Evolutionary conservation across 169 alveolate species (phyloP).

Genomic region (Cytauxzoon felis): DNA sequence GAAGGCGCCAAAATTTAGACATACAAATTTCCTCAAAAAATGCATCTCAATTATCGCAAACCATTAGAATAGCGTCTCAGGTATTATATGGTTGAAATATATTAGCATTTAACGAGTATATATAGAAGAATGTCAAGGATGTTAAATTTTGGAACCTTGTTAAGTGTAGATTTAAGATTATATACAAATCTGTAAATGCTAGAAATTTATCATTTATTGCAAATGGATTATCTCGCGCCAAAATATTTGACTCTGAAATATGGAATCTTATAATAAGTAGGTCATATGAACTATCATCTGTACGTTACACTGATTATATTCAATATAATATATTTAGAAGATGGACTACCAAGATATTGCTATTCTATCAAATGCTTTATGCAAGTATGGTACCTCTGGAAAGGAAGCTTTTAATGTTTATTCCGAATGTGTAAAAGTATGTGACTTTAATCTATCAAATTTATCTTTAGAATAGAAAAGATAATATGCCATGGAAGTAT

Average conservation of each 20-base stretch:
- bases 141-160: slow-evolving; percentile 38
- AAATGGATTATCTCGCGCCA: slow-evolving; percentile 49
- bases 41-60: slow-evolving; percentile 46
- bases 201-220: slow-evolving; percentile 33
- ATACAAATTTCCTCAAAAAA: slow-evolving; percentile 24
- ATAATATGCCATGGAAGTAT: background rate
- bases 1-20: slow-evolving; percentile 14
- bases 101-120: too few species aligned
- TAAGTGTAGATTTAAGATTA: slow-evolving; percentile 13
- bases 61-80: slow-evolving; percentile 35
- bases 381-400: slow-evolving; percentile 18
- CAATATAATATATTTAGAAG: background rate
- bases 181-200: slow-evolving; percentile 6
- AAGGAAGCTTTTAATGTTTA: background rate
- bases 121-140: slow-evolving; percentile 24
- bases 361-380: slow-evolving; percentile 38
- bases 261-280: slow-evolving; percentile 43
- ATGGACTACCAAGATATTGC: slow-evolving; percentile 19
- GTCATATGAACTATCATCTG: slow-evolving; percentile 19
- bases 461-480: background rate
- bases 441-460: background rate
- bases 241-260: slow-evolving; percentile 4
- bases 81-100: slow-evolving; percentile 1
- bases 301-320: background rate
- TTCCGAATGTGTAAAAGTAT: slow-evolving; percentile 23